phyloP scores from a whole-genome alignment of 192 early-diverging fungal genomes.

The Rhizophagus sp. region DNA sequence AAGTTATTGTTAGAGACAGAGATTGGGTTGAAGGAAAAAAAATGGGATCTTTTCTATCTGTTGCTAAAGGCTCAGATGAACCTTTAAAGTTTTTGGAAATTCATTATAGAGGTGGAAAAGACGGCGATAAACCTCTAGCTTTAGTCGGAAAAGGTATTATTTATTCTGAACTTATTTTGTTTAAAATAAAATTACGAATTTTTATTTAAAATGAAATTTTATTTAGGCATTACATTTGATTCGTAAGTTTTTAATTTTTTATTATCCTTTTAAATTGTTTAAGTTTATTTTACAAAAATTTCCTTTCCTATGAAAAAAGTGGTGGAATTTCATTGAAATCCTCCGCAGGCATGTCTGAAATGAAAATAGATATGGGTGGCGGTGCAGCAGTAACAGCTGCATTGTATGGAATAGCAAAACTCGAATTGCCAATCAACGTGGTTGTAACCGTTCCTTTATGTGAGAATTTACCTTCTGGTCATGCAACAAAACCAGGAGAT shows the following conservation, averaged over 20 bases:
- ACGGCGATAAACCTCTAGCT: slow-evolving; percentile 59
- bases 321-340: slow-evolving; percentile 90
- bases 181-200: not conserved
- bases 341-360: slow-evolving; percentile 78
- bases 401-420: slow-evolving; percentile 75
- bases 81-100: slow-evolving; percentile 86
- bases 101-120: slow-evolving; percentile 69
- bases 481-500: slow-evolving; percentile 90
- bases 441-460: slow-evolving; percentile 85
- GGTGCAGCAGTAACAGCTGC: slow-evolving; percentile 78
- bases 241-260: slow-evolving; percentile 52
- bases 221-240: slow-evolving; percentile 78
- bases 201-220: not conserved
- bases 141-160: slow-evolving; percentile 83
- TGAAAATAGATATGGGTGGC: slow-evolving; percentile 98
- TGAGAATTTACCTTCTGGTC: slow-evolving; percentile 89
- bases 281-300: too few relatives aligned
- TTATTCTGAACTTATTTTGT: not conserved
- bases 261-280: too few relatives aligned
- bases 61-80: slow-evolving; percentile 78
- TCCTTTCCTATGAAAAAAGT: slow-evolving; percentile 31
- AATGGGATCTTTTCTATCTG: slow-evolving; percentile 88
- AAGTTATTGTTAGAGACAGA: slow-evolving; percentile 68
- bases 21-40: slow-evolving; percentile 75
- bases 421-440: slow-evolving; percentile 81